Percentiles rank a stretch among this genome's conserved stretches.
These are phyloP conservation scores for Boletus tylopilopsis DNA, from an alignment of 768 basidiomycete genomes.

Conservation along the genomic window DNA sequence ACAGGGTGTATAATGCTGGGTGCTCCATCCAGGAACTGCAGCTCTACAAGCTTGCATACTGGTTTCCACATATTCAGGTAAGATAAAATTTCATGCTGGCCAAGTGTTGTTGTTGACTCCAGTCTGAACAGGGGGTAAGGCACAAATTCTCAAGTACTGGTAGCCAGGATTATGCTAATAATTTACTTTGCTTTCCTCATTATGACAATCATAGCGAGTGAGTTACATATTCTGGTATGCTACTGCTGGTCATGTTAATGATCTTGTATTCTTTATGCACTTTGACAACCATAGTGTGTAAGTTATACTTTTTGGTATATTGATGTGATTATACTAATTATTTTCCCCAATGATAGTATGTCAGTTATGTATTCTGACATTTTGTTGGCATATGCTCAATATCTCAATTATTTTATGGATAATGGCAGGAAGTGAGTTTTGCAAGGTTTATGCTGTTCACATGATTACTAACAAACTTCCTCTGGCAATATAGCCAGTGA, in stretches of 20 bases:
- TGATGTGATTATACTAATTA: neutral
- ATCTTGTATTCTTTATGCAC: neutral
- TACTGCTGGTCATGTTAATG: neutral
- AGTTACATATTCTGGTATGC: neutral
- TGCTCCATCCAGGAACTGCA: neutral
- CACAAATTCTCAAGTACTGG: too few species aligned
- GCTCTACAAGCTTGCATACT: neutral
- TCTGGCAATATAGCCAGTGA: too few species aligned
- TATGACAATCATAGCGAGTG: neutral
- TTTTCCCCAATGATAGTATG: too few species aligned
- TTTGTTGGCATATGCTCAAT: too few species aligned
- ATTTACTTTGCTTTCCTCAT: neutral
- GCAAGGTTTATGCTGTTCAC: too few species aligned
- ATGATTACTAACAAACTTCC: too few species aligned
- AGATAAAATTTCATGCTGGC: neutral
- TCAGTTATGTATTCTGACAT: too few species aligned
- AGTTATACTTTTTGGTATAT: neutral
- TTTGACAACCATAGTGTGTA: neutral
- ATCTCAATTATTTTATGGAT: too few species aligned
- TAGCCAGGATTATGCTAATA: too few species aligned
- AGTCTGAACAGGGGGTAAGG: too few species aligned
- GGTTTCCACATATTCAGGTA: conserved; percentile 5
- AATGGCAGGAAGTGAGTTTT: too few species aligned
- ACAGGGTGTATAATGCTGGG: neutral
- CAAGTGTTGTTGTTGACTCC: too few species aligned